A percentile compares a stretch with the other conserved stretches of the same genome.
Conservation (phyloP, 2,329 filamentous ascomycete species). For the Rugonectria rugulosa region DNA sequence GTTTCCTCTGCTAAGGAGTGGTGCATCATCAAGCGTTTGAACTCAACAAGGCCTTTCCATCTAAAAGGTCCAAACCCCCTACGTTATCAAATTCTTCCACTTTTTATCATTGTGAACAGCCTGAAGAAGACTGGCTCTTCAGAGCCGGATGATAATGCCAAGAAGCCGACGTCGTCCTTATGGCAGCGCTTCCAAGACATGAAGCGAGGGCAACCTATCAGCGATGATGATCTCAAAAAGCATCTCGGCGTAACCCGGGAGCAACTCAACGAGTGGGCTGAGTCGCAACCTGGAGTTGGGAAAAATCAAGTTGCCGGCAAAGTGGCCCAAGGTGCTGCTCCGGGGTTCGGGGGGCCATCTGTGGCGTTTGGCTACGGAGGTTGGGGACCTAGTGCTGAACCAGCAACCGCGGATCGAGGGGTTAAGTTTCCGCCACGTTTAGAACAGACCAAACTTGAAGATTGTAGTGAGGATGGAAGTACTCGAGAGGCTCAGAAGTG, state of each 20-base stretch:
- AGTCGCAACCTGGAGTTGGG: conserved; percentile 48
- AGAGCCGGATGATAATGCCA: no score
- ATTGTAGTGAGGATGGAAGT: no score
- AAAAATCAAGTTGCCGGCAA: conserved; percentile 50
- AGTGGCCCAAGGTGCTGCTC: conserved; percentile 38
- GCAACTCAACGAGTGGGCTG: conserved; percentile 48
- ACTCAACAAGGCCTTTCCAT: no score
- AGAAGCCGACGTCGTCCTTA: no score
- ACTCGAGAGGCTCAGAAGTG: no score
- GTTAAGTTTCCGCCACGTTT: conserved; percentile 51
- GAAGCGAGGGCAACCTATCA: conserved; percentile 42
- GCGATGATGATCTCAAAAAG: conserved; percentile 50
- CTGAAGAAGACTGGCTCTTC: no score
- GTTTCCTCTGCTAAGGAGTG: no score
- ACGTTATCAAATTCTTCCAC: no score
- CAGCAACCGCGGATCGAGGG: conserved; percentile 37
- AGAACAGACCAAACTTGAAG: no score
- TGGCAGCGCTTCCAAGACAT: conserved; percentile 42
- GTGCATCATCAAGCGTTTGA: no score
- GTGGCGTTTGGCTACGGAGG: conserved; percentile 44
- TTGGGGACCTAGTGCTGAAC: conserved; percentile 43
- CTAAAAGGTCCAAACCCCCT: no score
- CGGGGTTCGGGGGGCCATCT: conserved; percentile 42
- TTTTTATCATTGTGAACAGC: no score
- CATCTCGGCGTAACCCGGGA: conserved; percentile 50